Evolutionary conservation across 768 basidiomycete genomes (phyloP).

Genomic region (Phlebiopsis flavidoalba): DNA sequence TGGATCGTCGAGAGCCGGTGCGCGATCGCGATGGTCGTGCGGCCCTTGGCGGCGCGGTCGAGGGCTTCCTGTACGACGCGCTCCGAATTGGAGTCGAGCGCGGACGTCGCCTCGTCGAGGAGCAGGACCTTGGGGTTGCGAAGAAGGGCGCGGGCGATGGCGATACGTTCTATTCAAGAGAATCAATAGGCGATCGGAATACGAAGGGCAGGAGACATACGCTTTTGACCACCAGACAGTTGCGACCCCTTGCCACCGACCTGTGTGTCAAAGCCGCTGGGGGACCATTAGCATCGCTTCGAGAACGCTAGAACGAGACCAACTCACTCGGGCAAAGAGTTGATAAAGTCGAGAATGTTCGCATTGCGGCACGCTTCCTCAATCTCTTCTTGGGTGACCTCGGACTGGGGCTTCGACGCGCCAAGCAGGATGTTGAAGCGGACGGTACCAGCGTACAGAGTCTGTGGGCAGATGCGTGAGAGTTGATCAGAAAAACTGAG

Average conservation of each 20-base stretch:
- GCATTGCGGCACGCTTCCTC: constrained; percentile 82
- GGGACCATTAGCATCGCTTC: constrained; percentile 5
- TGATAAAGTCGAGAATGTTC: constrained; percentile 89
- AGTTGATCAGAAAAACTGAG: background rate
- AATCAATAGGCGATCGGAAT: background rate
- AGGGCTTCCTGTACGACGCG: constrained; percentile 94
- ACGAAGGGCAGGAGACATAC: background rate
- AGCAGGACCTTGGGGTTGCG: constrained; percentile 27
- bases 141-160: constrained; percentile 25
- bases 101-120: constrained; percentile 37
- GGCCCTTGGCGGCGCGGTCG: constrained; percentile 86
- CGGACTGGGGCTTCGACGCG: constrained; percentile 64
- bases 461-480: constrained; percentile 22
- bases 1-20: constrained; percentile 78
- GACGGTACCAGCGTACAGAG: constrained; percentile 83
- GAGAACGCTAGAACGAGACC: background rate
- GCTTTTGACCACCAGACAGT: constrained; percentile 86
- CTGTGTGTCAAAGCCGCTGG: constrained; percentile 84
- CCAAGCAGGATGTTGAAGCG: constrained; percentile 91
- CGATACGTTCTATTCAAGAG: constrained; percentile 32
- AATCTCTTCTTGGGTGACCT: constrained; percentile 85
- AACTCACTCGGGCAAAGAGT: constrained; percentile 72
- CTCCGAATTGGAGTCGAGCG: constrained; percentile 48
- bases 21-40: constrained; percentile 93
- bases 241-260: constrained; percentile 91